Percentiles rank a stretch among this genome's conserved stretches.
Evolutionary conservation across 2,329 filamentous ascomycete species (phyloP).

Genomic region (Fusarium hostae): DNA sequence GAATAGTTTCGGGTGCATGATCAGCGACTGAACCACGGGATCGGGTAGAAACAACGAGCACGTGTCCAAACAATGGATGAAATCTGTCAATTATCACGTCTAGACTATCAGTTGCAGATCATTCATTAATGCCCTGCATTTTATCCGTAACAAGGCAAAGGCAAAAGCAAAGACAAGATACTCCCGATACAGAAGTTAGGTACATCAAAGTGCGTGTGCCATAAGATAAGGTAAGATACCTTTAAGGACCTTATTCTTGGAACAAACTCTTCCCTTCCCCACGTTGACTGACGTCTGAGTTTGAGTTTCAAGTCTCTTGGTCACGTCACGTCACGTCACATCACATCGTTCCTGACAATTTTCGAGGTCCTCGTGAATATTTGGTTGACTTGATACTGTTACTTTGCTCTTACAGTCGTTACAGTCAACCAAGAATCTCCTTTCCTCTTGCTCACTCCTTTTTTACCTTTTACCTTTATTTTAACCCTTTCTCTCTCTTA

Average conservation of each 20-base stretch:
- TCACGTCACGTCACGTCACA: conserved; percentile 2
- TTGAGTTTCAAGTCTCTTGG: conserved; percentile 4
- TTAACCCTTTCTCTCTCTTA: conserved; percentile 4
- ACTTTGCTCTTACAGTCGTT: neutral
- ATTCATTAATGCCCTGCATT: neutral
- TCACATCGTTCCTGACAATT: conserved; percentile 5
- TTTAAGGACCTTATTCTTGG: conserved; percentile 17
- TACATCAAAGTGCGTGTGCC: neutral
- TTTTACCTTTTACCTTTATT: neutral
- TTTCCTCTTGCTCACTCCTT: conserved; percentile 5
- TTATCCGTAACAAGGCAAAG: neutral
- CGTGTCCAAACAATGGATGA: conserved; percentile 18
- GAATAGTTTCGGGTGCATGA: conserved; percentile 7
- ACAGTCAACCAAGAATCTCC: conserved; percentile 14
- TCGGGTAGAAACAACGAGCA: conserved; percentile 26
- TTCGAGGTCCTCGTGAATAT: conserved; percentile 17
- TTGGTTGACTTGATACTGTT: neutral
- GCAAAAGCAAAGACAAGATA: neutral
- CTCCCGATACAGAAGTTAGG: neutral
- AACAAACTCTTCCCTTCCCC: conserved; percentile 23
- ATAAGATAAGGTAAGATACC: neutral
- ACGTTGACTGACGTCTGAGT: conserved; percentile 15
- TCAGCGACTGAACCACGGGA: conserved; percentile 31
- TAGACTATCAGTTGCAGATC: conserved; percentile 2
- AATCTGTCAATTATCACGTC: conserved; percentile 19